Conservation (phyloP, 1,139 yeast species). For the Candida sp. region DNA sequence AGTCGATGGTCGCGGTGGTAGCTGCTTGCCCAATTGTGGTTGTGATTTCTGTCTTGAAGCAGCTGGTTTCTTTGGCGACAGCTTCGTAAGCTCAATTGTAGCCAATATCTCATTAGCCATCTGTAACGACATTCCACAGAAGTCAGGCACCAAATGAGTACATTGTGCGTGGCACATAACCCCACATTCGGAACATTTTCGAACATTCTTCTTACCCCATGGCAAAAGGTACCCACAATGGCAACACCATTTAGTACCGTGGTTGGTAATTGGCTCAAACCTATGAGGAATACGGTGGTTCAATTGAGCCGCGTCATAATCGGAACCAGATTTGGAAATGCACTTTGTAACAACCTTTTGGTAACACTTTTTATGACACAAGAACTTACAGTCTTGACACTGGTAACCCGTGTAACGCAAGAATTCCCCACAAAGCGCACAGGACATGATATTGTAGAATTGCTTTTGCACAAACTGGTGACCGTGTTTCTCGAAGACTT, state of each 20-base stretch:
- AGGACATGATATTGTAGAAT: conserved; percentile 94
- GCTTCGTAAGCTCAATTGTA: conserved; percentile 74
- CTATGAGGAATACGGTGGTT: conserved; percentile 98
- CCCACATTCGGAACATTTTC: conserved; percentile 95
- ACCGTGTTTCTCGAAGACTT: conserved; percentile 94
- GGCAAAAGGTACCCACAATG: conserved; percentile 98
- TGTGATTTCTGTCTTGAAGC: conserved; percentile 15
- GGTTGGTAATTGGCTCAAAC: conserved; percentile 86
- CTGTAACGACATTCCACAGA: conserved; percentile 99
- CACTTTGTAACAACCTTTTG: conserved; percentile 95
- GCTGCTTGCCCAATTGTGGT: conserved; percentile 16
- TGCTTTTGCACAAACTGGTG: conserved; percentile 97
- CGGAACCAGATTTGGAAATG: conserved; percentile 89
- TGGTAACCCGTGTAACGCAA: conserved; percentile 93
- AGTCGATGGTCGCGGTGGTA: conserved; percentile 12
- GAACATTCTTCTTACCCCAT: conserved; percentile 93
- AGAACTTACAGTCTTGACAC: conserved; percentile 93
- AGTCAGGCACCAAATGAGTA: conserved; percentile 94
- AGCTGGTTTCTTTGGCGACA: conserved; percentile 14
- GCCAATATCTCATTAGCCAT: conserved; percentile 89
- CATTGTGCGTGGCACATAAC: conserved; percentile 94
- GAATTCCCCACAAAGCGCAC: conserved; percentile 97
- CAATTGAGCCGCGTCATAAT: conserved; percentile 85
- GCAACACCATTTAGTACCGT: conserved; percentile 99
- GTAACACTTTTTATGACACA: conserved; percentile 95